Evolutionary conservation across 176 grass and related monocot genomes (phyloP).

Genomic region (Coix lacrymajobi): DNA sequence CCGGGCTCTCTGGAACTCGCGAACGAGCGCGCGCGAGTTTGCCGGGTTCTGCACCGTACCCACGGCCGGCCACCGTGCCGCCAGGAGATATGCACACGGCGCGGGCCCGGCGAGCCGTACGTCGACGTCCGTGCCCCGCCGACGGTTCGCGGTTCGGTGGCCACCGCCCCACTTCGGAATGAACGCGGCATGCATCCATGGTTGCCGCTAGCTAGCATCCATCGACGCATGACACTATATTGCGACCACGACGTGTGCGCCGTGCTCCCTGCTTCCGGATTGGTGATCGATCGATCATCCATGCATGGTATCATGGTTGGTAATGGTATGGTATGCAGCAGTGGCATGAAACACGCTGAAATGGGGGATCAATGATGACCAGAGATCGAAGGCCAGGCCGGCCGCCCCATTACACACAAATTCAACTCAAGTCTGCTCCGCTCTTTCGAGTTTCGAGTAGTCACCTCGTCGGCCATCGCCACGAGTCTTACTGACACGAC

Average conservation of each 20-base stretch:
- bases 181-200: background rate
- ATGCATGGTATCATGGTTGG: background rate
- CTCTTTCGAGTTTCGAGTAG: background rate
- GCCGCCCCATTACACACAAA: background rate
- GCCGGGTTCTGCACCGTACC: no score
- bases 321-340: no score
- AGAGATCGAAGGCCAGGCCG: background rate
- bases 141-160: background rate
- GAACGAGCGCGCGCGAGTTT: background rate
- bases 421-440: background rate
- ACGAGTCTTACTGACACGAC: background rate
- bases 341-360: conserved; percentile 2
- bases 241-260: background rate
- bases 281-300: background rate
- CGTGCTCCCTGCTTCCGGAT: background rate
- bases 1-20: background rate
- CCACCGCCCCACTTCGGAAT: conserved; percentile 18
- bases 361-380: background rate
- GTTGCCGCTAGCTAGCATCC: background rate
- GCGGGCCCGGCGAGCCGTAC: background rate
- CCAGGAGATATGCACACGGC: background rate
- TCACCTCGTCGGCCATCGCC: background rate
- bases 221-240: background rate
- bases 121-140: conserved; percentile 4
- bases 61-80: no score